These are phyloP conservation scores for Penicillium pulvis DNA, from an alignment of 495 filamentous ascomycete species.

Conservation along the genomic window DNA sequence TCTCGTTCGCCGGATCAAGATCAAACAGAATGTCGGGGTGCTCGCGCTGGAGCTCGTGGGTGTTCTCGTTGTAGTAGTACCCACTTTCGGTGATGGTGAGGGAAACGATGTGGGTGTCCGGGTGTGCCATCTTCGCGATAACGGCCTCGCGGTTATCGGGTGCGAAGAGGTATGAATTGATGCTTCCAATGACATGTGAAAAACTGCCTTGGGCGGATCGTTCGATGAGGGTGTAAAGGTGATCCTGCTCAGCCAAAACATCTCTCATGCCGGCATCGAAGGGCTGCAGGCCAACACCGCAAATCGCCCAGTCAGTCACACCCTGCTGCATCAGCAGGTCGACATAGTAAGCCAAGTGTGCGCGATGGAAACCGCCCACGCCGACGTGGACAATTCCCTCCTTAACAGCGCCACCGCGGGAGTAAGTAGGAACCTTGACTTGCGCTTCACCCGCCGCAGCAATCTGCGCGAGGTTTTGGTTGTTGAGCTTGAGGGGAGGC, in stretches of 20 bases:
- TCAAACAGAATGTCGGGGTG: conserved; percentile 51
- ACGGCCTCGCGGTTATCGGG: conserved; percentile 51
- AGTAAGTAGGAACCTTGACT: conserved; percentile 40
- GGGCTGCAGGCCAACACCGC: conserved; percentile 50
- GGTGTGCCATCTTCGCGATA: conserved; percentile 52
- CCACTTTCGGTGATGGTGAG: conserved; percentile 55
- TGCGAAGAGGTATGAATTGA: conserved; percentile 52
- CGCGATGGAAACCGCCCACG: conserved; percentile 52
- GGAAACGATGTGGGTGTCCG: conserved; percentile 53
- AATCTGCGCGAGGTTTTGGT: conserved; percentile 42
- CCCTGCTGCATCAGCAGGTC: conserved; percentile 50
- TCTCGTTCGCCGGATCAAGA: conserved; percentile 35
- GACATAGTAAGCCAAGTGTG: conserved; percentile 51
- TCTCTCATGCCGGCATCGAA: conserved; percentile 51
- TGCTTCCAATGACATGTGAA: conserved; percentile 48
- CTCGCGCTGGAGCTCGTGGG: conserved; percentile 48
- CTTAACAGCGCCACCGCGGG: conserved; percentile 43
- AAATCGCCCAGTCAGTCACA: conserved; percentile 46
- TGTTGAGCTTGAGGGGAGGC: conserved; percentile 45
- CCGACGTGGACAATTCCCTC: conserved; percentile 53
- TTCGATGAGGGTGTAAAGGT: conserved; percentile 52
- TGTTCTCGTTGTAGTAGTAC: conserved; percentile 56
- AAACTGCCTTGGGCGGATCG: conserved; percentile 48
- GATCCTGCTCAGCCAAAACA: conserved; percentile 42
- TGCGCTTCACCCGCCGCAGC: conserved; percentile 20